Evolutionary conservation across 768 basidiomycete genomes (phyloP), one percentile per base, ranked within the genome.

Genomic region (Artomyces pyxidatus): DNA sequence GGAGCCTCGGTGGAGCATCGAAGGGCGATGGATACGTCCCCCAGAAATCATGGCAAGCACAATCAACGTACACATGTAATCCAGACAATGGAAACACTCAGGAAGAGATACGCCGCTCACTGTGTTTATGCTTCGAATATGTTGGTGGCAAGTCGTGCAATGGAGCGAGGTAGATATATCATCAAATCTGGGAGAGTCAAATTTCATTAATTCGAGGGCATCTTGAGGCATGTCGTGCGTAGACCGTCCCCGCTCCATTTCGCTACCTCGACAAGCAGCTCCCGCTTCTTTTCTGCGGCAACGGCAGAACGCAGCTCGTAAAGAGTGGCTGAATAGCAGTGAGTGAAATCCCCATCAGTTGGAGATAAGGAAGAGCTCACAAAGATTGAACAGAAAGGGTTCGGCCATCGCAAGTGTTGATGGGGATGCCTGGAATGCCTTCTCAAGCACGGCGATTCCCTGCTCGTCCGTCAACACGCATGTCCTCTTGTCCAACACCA

Each of bases 211-310:
- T 35, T 41, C 4, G 78, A 70, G 21, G 86, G 83, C 78, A 90
- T 78, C 66, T 91, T 91, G 58, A 91, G 67, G 60, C 85, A 88
- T 29, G 78, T 76, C 17, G 83, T 80, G 56, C 75, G 81, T 58
- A 91, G 63, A 0, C 88, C 89, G 63, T 92, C 88, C 3, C 88
- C 88, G 52, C 85, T 86, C 87, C 87, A 90, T 61, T 85, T 85
- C 12, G 87, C 82, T 0, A 88, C 86, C 52, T 88, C 81, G 12
- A 87, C 56, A 25, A 91, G 68, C 27, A 91, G 68, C 21, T 79
- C 77, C 37, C 80, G 78, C 63, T 91, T 92, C 65, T 85, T 88
- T 51, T 86, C 83, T 47, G 78, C 72, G 2, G 85, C 83, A 1
- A 77, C 76, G 1, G 79, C 71, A 2, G 88, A 86, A 23, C 81